phyloP scores from a whole-genome alignment of 83 land plant species.

The Larix sibirica region DNA sequence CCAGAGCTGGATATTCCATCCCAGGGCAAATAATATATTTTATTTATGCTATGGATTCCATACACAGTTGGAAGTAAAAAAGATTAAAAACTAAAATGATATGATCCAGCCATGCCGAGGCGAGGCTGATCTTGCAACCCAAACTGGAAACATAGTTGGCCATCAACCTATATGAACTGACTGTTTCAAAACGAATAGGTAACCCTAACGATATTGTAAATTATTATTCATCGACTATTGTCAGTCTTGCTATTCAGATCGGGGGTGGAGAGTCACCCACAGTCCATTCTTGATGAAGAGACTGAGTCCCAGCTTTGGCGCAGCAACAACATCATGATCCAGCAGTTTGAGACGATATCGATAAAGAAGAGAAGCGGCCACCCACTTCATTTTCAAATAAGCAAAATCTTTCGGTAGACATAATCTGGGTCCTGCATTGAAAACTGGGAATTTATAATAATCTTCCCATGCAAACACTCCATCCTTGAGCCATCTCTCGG shows the following conservation, averaged over 20 bases:
- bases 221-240: too few species aligned
- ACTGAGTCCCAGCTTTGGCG: not conserved
- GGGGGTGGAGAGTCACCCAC: not conserved
- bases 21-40: too few species aligned
- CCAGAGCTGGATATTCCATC: too few species aligned
- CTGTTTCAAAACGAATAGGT: too few species aligned
- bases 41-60: too few species aligned
- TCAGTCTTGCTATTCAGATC: not conserved
- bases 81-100: too few species aligned
- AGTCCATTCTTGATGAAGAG: not conserved
- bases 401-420: conserved; percentile 13
- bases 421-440: conserved; percentile 1
- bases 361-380: not conserved
- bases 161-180: too few species aligned
- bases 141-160: too few species aligned
- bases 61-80: too few species aligned
- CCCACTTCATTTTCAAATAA: not conserved
- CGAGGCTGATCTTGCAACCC: too few species aligned
- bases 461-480: not conserved
- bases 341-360: not conserved
- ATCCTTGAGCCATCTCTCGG: conserved; percentile 3
- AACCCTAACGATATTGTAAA: too few species aligned
- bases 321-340: not conserved
- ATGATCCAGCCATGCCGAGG: too few species aligned
- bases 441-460: not conserved